Evolutionary conservation across 208 protist genomes (phyloP), one percentile per base, ranked within the genome.

Genomic region (Leishmania martiniquensis): DNA sequence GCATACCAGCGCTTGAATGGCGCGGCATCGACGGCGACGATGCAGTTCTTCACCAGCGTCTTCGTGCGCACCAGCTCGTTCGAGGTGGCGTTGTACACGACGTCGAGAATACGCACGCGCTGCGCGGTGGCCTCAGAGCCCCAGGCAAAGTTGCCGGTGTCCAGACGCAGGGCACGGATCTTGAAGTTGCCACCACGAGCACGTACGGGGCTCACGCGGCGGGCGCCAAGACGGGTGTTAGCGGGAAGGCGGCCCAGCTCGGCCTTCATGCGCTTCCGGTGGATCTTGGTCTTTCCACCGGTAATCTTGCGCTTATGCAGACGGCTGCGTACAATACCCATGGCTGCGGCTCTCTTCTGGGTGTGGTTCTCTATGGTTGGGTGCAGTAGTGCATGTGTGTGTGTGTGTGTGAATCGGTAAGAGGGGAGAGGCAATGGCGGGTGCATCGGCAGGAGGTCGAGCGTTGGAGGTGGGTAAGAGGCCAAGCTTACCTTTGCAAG

Each of bases 11-110:
- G 90, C 79, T 97, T 96, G 98, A 99, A 99, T 55, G 99, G 99
- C 57, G 98, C 91, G 32, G 99, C 95, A 85, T 99, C 99, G 76
- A 99, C 90, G 78, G 97, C 85, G 51, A 99, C 94, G 84, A 99
- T 99, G 84, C 93, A 92, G 91, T 93, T 95, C 98, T 99, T 99
- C 72, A 99, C 99, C 25, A 99, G 94, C 67, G 99, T 99, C 93
- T 99, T 99, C 62, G 99, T 99, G 84, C 99, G 98, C 59, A 99
- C 98, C 49, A 99, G 95, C 95, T 99, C 99, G 96, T 99, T 99
- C 88, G 98, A 99, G 22, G 99, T 98, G 59, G 99, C 98, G 91
- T 99, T 99, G 98, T 99, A 99, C 66, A 99, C 98, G n/a, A 99
- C 99, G 79, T 99, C 97, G 63, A 99, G 75, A 79, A 99, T 99